Evolutionary conservation across 345 rosid genomes (phyloP).

Genomic region (Limnanthes douglasii): DNA sequence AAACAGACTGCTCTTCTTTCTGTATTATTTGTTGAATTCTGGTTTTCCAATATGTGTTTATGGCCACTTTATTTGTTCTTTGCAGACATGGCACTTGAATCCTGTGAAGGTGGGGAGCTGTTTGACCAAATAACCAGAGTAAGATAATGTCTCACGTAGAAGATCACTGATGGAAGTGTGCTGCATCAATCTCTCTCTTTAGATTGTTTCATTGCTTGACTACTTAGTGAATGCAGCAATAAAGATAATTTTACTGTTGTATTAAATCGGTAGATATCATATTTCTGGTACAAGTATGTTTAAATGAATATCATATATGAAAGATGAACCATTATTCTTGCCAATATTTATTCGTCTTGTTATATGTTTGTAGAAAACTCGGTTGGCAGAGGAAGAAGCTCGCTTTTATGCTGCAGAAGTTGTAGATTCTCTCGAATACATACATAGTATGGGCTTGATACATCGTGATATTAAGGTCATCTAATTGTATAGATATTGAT

Average conservation of each 20-base stretch:
- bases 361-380: conserved; percentile 48
- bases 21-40: conserved; percentile 1
- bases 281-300: no score
- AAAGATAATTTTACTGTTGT: no score
- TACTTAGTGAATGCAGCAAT: no score
- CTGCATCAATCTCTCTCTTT: background rate
- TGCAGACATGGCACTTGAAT: conserved; percentile 96
- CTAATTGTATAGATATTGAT: no score
- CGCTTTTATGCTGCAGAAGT: conserved; percentile 86
- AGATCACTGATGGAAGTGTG: conserved; percentile 1
- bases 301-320: background rate
- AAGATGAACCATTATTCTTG: background rate
- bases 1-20: background rate
- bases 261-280: no score
- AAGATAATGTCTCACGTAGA: conserved; percentile 18
- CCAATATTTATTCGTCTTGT: background rate
- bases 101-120: conserved; percentile 97
- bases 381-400: conserved; percentile 76
- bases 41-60: conserved; percentile 10
- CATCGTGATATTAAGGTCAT: conserved; percentile 96
- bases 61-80: conserved; percentile 14
- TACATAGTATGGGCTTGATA: conserved; percentile 79
- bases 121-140: conserved; percentile 97
- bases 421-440: conserved; percentile 92
- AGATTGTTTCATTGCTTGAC: background rate